phyloP scores from a whole-genome alignment of 139 green algal species.

The Closterium sp. region DNA sequence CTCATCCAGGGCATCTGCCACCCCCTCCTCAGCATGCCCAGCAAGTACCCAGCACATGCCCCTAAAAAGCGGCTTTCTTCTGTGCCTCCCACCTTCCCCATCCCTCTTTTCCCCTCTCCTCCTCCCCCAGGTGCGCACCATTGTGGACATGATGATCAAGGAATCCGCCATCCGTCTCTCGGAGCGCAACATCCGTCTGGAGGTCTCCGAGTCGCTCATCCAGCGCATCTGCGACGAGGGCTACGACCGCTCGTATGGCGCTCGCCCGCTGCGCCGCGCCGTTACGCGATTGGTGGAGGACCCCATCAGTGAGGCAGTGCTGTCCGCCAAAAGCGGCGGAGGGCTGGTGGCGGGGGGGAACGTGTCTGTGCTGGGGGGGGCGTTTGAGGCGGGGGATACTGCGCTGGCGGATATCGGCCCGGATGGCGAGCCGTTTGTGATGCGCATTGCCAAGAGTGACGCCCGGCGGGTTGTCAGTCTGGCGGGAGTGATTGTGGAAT shows the following conservation, averaged over 20 bases:
- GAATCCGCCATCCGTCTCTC: slow-evolving; percentile 87
- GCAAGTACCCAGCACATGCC: too few species aligned
- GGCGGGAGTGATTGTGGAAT: not conserved
- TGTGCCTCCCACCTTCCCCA: not conserved
- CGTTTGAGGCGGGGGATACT: slow-evolving; percentile 77
- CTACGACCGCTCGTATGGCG: slow-evolving; percentile 57
- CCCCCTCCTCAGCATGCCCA: too few species aligned
- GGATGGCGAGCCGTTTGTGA: slow-evolving; percentile 43
- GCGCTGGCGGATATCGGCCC: slow-evolving; percentile 56
- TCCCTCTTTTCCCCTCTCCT: not conserved
- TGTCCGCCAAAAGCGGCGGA: slow-evolving; percentile 17
- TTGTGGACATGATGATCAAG: slow-evolving; percentile 97
- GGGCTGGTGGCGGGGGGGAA: not conserved
- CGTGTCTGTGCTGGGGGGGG: slow-evolving; percentile 52
- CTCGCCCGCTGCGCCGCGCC: slow-evolving; percentile 54
- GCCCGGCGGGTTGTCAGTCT: not conserved
- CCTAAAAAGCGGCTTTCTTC: not conserved
- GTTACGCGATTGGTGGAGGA: slow-evolving; percentile 58
- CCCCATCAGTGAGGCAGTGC: slow-evolving; percentile 53
- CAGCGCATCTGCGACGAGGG: slow-evolving; percentile 49
- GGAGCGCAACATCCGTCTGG: slow-evolving; percentile 69
- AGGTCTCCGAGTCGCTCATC: slow-evolving; percentile 52
- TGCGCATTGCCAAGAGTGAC: not conserved
- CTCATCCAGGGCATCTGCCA: too few species aligned
- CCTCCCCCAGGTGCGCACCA: slow-evolving; percentile 72